Evolutionary conservation across 2,329 filamentous ascomycete species (phyloP).

Genomic region (Xylariaceae sp.): DNA sequence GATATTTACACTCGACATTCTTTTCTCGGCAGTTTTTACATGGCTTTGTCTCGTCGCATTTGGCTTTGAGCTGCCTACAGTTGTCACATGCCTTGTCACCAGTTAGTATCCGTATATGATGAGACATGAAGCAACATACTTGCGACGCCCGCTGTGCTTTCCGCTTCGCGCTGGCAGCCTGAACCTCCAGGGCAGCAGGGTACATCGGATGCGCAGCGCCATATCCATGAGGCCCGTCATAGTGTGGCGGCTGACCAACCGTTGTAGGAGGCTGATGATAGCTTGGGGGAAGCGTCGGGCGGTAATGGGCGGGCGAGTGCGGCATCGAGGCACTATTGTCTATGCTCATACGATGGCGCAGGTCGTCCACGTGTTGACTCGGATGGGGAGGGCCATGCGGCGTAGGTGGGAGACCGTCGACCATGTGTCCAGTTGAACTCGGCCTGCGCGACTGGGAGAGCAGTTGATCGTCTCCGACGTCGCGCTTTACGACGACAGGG

Average conservation of each 20-base stretch:
- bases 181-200: slow-evolving; percentile 34
- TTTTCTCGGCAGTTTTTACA: slow-evolving; percentile 89
- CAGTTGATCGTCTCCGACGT: slow-evolving; percentile 44
- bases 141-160: slow-evolving; percentile 64
- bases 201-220: slow-evolving; percentile 32
- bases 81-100: slow-evolving; percentile 75
- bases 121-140: slow-evolving; percentile 35
- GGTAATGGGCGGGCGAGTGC: slow-evolving; percentile 37
- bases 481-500: slow-evolving; percentile 52
- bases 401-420: slow-evolving; percentile 34
- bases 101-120: slow-evolving; percentile 13
- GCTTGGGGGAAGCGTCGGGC: slow-evolving; percentile 21
- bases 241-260: slow-evolving; percentile 27
- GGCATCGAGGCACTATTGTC: slow-evolving; percentile 45
- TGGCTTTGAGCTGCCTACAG: slow-evolving; percentile 82
- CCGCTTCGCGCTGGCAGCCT: slow-evolving; percentile 47
- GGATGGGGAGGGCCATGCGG: slow-evolving; percentile 34
- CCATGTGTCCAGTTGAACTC: slow-evolving; percentile 45
- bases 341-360: slow-evolving; percentile 51
- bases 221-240: slow-evolving; percentile 36
- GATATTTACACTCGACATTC: slow-evolving; percentile 77
- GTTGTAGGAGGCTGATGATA: slow-evolving; percentile 29
- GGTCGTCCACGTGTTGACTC: slow-evolving; percentile 42
- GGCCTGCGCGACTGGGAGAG: slow-evolving; percentile 45
- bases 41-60: slow-evolving; percentile 83